Base-by-base conservation (phyloP, 2,329 filamentous ascomycete genomes). In the Ophiostoma himal-ulmi region DNA sequence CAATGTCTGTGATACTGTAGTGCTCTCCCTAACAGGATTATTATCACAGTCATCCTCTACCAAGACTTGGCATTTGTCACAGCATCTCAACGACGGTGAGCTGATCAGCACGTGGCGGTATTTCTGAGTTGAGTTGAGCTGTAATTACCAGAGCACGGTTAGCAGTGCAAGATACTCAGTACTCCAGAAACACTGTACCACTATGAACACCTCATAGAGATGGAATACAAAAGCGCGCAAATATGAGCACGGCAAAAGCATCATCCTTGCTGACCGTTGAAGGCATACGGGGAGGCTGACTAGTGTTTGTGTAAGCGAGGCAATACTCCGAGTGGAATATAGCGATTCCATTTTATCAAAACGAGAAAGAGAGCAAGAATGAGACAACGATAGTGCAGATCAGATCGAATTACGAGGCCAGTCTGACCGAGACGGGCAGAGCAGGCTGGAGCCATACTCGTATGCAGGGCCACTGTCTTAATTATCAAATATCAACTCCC, bases 51-150 rank as follows among this genome's bases (percentile, higher is more conserved):
- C 4, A 30, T 34, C 57, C 57, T 34, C n/a, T 4, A 30, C 1
- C 26, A 11, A 11, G 57, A 10, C 64, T 66, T 66, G 64, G 64
- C 64, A 66, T 66, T 66, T 66, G 64, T 66, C 64, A 66, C 64
- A 66, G 64, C 36, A 41, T 66, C 8, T 22, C 37, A 37, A 20
- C 22, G 22, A 57, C 22, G n/a, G 22, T 14, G 11, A 14, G 26
- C 14, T 26, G 52, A 57, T 57, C 52, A 57, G 52, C 52, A 57
- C 52, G 52, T 57, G 52, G 52, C 30, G 52, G 17, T 48, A 30
- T 8, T 10, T 26, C 52, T 57, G 52, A 26, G 5, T 7, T n/a
- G 44, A 44, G 39, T 44, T 41, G 5, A 41, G 10, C 39, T 26
- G n/a, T 3, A 26, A 54, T 54, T 54, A 54, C 52, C 52, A 4